Conservation (phyloP, 192 early-diverging fungal genomes). For the Rhizophagus clarus region DNA sequence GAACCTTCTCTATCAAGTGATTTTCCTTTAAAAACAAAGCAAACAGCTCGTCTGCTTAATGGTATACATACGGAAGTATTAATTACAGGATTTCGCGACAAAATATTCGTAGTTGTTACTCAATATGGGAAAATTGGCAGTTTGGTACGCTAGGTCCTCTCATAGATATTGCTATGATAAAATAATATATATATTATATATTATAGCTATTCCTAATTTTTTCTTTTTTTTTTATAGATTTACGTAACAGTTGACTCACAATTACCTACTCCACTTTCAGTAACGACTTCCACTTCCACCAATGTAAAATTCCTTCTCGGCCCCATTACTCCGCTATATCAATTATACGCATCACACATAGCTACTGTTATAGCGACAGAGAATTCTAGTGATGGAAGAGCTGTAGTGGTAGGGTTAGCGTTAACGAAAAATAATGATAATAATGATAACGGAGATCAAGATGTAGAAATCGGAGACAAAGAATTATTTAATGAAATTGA, state of each 20-base stretch:
- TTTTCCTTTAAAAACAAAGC: slow-evolving; percentile 48
- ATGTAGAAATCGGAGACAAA: slow-evolving; percentile 34
- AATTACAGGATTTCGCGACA: slow-evolving; percentile 51
- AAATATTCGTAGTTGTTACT: slow-evolving; percentile 53
- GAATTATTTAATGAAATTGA: slow-evolving; percentile 46
- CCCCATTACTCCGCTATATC: slow-evolving; percentile 43
- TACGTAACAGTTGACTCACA: slow-evolving; percentile 16
- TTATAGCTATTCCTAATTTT: neutral
- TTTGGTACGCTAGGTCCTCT: slow-evolving; percentile 41
- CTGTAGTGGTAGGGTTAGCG: slow-evolving; percentile 52
- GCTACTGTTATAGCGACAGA: slow-evolving; percentile 50
- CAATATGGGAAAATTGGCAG: slow-evolving; percentile 60
- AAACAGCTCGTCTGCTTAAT: slow-evolving; percentile 45
- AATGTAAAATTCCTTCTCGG: slow-evolving; percentile 51
- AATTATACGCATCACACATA: slow-evolving; percentile 56
- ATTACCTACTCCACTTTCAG: neutral
- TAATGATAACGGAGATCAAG: slow-evolving; percentile 27
- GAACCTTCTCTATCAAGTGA: slow-evolving; percentile 3
- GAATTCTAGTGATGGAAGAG: slow-evolving; percentile 50
- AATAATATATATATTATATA: too few species aligned
- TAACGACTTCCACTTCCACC: slow-evolving; percentile 25
- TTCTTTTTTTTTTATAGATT: neutral
- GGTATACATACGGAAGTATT: slow-evolving; percentile 53
- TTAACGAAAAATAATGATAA: slow-evolving; percentile 40
- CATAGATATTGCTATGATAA: neutral